These are phyloP conservation scores for Penicillium sp. DNA, from an alignment of 2,329 filamentous ascomycete species.

Conservation along the genomic window DNA sequence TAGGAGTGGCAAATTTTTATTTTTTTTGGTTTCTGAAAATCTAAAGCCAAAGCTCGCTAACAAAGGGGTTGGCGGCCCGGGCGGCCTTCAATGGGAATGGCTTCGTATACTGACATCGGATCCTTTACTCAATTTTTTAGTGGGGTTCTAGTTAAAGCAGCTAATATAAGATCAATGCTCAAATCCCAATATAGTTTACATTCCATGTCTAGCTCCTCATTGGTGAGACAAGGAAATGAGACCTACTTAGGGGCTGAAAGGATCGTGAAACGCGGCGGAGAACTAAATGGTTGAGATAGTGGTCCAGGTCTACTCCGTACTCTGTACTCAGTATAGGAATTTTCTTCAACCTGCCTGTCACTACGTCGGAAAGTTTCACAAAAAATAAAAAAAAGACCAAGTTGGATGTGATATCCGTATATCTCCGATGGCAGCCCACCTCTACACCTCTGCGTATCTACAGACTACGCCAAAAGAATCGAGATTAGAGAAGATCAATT, in stretches of 20 bases:
- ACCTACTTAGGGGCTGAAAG: slow-evolving; percentile 7
- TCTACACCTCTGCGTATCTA: background rate
- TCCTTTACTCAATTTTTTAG: background rate
- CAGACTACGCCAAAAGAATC: background rate
- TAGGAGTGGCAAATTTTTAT: slow-evolving; percentile 12
- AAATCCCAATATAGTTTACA: background rate
- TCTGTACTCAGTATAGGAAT: too few species aligned
- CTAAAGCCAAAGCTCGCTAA: slow-evolving; percentile 20
- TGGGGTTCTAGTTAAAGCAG: background rate
- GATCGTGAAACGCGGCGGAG: slow-evolving; percentile 19
- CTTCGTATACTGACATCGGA: background rate
- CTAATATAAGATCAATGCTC: background rate
- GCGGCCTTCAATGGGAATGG: slow-evolving; percentile 6
- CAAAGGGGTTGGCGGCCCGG: slow-evolving; percentile 14
- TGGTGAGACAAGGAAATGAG: slow-evolving; percentile 20
- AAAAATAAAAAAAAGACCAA: background rate
- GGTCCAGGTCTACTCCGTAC: background rate
- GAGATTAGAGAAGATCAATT: background rate
- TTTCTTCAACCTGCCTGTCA: background rate
- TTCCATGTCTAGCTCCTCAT: background rate
- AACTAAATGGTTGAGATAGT: slow-evolving; percentile 6
- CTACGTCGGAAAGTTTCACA: slow-evolving; percentile 1
- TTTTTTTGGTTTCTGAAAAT: too few species aligned
- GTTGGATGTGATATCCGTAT: background rate
- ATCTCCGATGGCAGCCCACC: background rate